Evolutionary conservation across 2,329 filamentous ascomycete species (phyloP), one percentile per base, ranked within the genome.

Genomic region (Dothideomycetidae sp.): DNA sequence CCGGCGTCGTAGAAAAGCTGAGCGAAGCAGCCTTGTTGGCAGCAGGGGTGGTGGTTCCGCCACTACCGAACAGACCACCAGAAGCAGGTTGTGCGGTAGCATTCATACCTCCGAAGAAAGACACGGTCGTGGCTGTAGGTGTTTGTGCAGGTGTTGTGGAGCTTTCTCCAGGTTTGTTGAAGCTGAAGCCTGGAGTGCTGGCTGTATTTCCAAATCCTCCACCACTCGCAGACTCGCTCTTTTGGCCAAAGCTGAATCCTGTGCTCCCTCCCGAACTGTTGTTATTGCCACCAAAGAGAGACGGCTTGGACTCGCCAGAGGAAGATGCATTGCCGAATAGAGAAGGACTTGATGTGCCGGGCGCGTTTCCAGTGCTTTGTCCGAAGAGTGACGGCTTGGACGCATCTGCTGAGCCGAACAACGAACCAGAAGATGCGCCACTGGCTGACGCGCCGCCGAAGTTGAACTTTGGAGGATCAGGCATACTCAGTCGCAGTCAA

Each of bases 91-190:
- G 36, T 7, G 37, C 34, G 3, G 29, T 32, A 5, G 35, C 14
- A 10, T 13, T 26, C 9, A 21, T 16, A n/a, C 34, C 32, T 16
- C 28, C 37, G 17, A 38, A 31, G 17, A 10, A 21, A 4, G 36
- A 29, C 29, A 35, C 35, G 12, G 35, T 17, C n/a, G 29, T 42
- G 23, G 42, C 29, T 21, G 64, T 63, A 17, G 66, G 65, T 42
- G 62, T 63, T 5, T 64, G 64, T 37, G 64, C 64, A 34, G 66
- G 66, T 19, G 65, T 68, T 12, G 66, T 68, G 11, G 65, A 67
- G 32, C 21, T 42, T 23, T 32, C 39, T 7, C 16, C 15, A 3
- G 31, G 30, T 10, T 33, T 37, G n/a, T 34, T 34, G 36, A 44
- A 42, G 33, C 39, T 41, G 40, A 44, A 44, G 21, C 40, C 37